Conservation (phyloP, 1,284 basidiomycete species). For the Bjerkandera adusta region DNA sequence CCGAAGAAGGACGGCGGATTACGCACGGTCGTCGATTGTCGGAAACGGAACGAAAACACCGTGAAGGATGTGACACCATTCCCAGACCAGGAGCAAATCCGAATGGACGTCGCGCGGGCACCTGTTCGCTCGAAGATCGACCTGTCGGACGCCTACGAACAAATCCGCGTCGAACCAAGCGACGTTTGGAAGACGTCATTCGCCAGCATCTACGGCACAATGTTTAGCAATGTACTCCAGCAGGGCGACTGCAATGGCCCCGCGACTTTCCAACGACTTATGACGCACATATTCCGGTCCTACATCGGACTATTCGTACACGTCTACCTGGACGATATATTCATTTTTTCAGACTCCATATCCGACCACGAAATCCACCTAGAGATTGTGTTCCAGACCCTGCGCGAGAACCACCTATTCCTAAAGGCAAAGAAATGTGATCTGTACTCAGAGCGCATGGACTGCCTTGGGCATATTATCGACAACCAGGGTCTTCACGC, state of each 20-base stretch:
- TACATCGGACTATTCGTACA: slow-evolving; percentile 29
- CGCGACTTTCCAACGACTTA: slow-evolving; percentile 27
- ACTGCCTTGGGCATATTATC: slow-evolving; percentile 31
- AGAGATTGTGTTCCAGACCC: slow-evolving; percentile 19
- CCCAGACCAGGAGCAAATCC: slow-evolving; percentile 31
- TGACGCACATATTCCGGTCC: slow-evolving; percentile 29
- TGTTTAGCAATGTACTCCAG: slow-evolving; percentile 29
- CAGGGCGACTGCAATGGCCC: slow-evolving; percentile 26
- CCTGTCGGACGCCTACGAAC: slow-evolving; percentile 28
- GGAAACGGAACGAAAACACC: slow-evolving; percentile 27
- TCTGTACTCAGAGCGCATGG: slow-evolving; percentile 21
- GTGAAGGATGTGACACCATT: slow-evolving; percentile 28
- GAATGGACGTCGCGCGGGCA: slow-evolving; percentile 26
- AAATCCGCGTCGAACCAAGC: slow-evolving; percentile 19
- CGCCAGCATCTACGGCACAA: slow-evolving; percentile 23
- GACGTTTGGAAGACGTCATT: slow-evolving; percentile 23
- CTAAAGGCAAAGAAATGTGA: slow-evolving; percentile 23
- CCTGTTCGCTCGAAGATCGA: too few relatives aligned
- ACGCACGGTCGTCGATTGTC: slow-evolving; percentile 3
- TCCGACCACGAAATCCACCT: slow-evolving; percentile 30
- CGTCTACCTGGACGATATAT: slow-evolving; percentile 25
- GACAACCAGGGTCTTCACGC: slow-evolving; percentile 31
- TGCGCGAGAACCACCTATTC: slow-evolving; percentile 21
- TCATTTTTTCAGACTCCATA: slow-evolving; percentile 18
- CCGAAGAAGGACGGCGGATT: slow-evolving; percentile 23